Percentiles rank a stretch among this genome's conserved stretches.
Evolutionary conservation across 495 filamentous ascomycete species (phyloP).

Genomic region (Penicillium lagena): DNA sequence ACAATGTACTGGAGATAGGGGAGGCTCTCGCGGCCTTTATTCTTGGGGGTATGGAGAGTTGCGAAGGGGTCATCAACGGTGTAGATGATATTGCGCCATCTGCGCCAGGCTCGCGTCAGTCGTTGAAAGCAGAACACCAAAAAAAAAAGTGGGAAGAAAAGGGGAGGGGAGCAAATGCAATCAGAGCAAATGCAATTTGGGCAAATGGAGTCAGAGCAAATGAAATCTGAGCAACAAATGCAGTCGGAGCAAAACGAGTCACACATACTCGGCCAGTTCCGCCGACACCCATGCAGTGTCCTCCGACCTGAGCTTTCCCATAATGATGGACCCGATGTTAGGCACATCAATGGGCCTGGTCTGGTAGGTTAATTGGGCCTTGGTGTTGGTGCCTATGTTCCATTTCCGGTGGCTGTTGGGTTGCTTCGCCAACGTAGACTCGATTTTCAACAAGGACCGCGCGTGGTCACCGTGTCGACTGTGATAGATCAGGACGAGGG

Average conservation of each 20-base stretch:
- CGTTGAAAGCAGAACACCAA: too few species aligned
- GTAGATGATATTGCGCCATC: slow-evolving; percentile 41
- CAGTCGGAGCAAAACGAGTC: neutral
- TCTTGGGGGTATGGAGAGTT: slow-evolving; percentile 32
- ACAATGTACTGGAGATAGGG: slow-evolving; percentile 43
- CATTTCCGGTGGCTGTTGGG: slow-evolving; percentile 13
- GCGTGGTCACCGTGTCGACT: slow-evolving; percentile 22
- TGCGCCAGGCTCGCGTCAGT: slow-evolving; percentile 1
- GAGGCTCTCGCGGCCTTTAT: slow-evolving; percentile 43
- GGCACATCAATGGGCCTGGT: slow-evolving; percentile 30
- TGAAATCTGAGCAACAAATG: neutral
- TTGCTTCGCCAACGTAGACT: too few species aligned
- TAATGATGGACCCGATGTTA: slow-evolving; percentile 36
- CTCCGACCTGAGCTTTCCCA: slow-evolving; percentile 31
- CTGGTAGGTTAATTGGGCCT: slow-evolving; percentile 14
- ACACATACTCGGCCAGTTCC: slow-evolving; percentile 35
- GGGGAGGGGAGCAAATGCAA: too few species aligned
- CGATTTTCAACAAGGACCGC: neutral
- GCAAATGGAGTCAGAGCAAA: too few species aligned
- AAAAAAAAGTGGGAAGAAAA: too few species aligned
- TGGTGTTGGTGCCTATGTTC: slow-evolving; percentile 12
- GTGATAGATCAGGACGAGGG: slow-evolving; percentile 29
- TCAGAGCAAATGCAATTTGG: too few species aligned
- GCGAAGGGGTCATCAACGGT: slow-evolving; percentile 36
- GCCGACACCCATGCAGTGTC: slow-evolving; percentile 34